Conservation (phyloP, 495 filamentous ascomycete genomes). For the Penicillium nucicola region DNA sequence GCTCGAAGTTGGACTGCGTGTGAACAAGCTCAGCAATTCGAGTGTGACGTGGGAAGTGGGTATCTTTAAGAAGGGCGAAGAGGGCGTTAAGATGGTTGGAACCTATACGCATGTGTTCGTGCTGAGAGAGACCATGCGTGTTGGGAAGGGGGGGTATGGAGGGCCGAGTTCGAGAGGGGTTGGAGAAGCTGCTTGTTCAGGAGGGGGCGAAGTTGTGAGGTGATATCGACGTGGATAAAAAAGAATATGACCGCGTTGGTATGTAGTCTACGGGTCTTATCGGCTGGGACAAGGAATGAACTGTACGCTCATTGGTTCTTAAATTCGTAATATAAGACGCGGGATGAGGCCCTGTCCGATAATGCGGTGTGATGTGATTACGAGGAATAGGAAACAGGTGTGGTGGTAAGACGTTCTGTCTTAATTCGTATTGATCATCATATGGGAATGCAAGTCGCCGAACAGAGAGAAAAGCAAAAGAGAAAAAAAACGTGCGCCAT, state of each 20-base stretch:
- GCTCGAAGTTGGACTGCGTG: slow-evolving; percentile 76
- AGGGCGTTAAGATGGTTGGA: slow-evolving; percentile 80
- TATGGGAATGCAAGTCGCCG: neutral
- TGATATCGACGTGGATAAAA: neutral
- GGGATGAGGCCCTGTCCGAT: too few species aligned
- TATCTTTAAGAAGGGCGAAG: slow-evolving; percentile 72
- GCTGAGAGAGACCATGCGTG: slow-evolving; percentile 65
- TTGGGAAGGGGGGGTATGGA: slow-evolving; percentile 49
- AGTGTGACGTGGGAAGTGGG: slow-evolving; percentile 93
- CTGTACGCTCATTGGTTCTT: too few species aligned
- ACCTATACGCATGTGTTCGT: slow-evolving; percentile 90
- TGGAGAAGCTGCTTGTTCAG: slow-evolving; percentile 47
- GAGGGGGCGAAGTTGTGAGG: slow-evolving; percentile 23
- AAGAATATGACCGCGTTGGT: neutral
- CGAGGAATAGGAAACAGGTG: neutral
- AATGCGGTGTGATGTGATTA: too few species aligned
- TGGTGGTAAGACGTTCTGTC: neutral
- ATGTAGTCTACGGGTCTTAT: neutral
- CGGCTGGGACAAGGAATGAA: too few species aligned
- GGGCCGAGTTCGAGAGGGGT: slow-evolving; percentile 35
- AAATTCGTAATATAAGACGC: too few species aligned
- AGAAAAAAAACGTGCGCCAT: slow-evolving; percentile 8
- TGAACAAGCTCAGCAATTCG: slow-evolving; percentile 78
- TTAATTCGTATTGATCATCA: neutral
- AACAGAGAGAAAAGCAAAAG: neutral